These are phyloP conservation scores for Picea engelmannii DNA, from an alignment of 83 land plant species.

Conservation along the genomic window DNA sequence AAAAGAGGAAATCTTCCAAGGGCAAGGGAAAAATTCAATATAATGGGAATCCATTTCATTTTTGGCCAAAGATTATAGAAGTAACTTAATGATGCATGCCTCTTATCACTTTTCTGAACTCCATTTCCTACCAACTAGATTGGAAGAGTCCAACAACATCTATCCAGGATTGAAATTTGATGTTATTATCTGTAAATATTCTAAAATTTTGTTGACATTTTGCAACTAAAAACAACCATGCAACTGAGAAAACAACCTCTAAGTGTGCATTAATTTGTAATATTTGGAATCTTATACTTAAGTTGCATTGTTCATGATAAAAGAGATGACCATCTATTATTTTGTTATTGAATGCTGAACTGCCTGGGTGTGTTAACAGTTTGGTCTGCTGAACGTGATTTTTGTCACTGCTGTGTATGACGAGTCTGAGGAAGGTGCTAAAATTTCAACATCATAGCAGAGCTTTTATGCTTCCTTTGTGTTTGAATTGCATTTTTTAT, in stretches of 20 bases:
- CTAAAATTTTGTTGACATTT: not conserved
- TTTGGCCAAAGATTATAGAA: not conserved
- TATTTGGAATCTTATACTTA: not conserved
- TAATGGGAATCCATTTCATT: not conserved
- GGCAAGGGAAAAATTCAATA: not conserved
- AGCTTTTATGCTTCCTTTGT: too few relatives aligned
- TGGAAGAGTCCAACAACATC: not conserved
- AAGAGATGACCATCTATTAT: not conserved
- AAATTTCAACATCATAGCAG: too few relatives aligned
- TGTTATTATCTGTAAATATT: not conserved
- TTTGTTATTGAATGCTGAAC: not conserved
- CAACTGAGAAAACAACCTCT: not conserved
- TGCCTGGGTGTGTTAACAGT: too few relatives aligned
- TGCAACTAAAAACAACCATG: not conserved
- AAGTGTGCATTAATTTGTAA: not conserved
- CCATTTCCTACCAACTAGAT: too few relatives aligned
- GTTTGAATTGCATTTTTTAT: too few relatives aligned
- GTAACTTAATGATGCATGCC: not conserved
- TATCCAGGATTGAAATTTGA: not conserved
- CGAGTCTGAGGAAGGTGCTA: too few relatives aligned
- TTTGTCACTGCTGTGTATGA: too few relatives aligned
- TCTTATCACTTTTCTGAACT: too few relatives aligned
- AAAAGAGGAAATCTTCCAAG: not conserved
- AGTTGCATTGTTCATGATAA: not conserved
- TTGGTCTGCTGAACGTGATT: too few relatives aligned